phyloP scores from a whole-genome alignment of 257 asterid species.

The Fraxinus cuspidata region DNA sequence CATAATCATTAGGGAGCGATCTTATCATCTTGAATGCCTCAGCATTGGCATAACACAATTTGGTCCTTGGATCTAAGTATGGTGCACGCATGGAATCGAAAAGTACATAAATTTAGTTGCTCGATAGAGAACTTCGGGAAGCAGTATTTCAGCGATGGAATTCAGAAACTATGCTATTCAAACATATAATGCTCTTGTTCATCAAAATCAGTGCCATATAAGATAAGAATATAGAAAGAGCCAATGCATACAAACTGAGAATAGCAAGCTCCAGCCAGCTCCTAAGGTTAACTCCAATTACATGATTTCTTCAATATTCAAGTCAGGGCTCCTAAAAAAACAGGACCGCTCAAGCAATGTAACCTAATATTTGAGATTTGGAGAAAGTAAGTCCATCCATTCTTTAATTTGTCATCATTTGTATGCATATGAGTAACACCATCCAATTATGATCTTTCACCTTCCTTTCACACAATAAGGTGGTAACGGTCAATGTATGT shows the following conservation, averaged over 20 bases:
- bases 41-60: conserved; percentile 79
- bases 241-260: neutral
- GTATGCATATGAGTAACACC: too few species aligned
- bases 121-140: neutral
- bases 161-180: neutral
- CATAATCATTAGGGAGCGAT: conserved; percentile 87
- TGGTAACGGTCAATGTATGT: too few species aligned
- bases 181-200: too few species aligned
- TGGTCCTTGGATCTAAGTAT: conserved; percentile 91
- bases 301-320: neutral
- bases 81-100: conserved; percentile 63
- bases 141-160: neutral
- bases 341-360: neutral
- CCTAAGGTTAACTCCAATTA: neutral
- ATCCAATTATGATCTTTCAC: neutral
- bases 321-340: neutral
- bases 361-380: too few species aligned
- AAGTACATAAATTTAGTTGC: neutral
- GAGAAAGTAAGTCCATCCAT: neutral
- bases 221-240: neutral
- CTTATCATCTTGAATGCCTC: conserved; percentile 83
- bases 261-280: neutral
- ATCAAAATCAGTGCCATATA: too few species aligned
- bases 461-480: neutral
- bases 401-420: too few species aligned